Percentiles rank a stretch among this genome's conserved stretches.
Evolutionary conservation across 345 rosid genomes (phyloP).

Genomic region (Excoecaria cochinchinensis): DNA sequence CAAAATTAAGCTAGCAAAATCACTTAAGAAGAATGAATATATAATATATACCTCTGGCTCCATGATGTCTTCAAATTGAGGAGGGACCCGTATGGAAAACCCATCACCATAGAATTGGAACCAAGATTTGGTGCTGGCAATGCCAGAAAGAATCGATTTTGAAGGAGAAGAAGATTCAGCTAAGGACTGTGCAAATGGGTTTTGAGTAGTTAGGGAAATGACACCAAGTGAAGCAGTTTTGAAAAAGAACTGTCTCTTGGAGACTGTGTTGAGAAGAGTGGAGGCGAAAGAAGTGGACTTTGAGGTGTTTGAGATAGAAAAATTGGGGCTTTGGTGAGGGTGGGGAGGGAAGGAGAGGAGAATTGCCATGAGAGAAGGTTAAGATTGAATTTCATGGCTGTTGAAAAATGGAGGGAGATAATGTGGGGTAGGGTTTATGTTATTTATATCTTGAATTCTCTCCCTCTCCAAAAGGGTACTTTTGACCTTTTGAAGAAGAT

Average conservation of each 20-base stretch:
- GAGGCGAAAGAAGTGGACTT: conserved; percentile 13
- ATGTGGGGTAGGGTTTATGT: conserved; percentile 33
- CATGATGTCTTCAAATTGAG: conserved; percentile 71
- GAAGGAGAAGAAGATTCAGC: conserved; percentile 54
- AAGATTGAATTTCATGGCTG: conserved; percentile 33
- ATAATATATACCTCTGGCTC: conserved; percentile 68
- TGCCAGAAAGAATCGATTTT: conserved; percentile 48
- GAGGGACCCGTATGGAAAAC: conserved; percentile 84
- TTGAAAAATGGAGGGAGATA: conserved; percentile 33
- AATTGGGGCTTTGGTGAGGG: conserved; percentile 26
- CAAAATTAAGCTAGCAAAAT: background rate
- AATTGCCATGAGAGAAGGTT: conserved; percentile 56
- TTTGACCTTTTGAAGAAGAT: background rate
- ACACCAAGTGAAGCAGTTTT: conserved; percentile 44
- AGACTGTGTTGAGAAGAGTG: conserved; percentile 19
- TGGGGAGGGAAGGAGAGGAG: conserved; percentile 39
- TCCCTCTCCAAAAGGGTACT: conserved; percentile 13
- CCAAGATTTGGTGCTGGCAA: conserved; percentile 80
- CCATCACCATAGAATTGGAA: conserved; percentile 84
- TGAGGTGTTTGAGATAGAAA: conserved; percentile 15
- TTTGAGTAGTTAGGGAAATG: conserved; percentile 39
- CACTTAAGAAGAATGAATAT: background rate
- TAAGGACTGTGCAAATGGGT: conserved; percentile 45
- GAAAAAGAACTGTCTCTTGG: conserved; percentile 54
- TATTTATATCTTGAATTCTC: background rate